phyloP scores from a whole-genome alignment of 169 alveolate genomes.

The Plasmodium gaboni region DNA sequence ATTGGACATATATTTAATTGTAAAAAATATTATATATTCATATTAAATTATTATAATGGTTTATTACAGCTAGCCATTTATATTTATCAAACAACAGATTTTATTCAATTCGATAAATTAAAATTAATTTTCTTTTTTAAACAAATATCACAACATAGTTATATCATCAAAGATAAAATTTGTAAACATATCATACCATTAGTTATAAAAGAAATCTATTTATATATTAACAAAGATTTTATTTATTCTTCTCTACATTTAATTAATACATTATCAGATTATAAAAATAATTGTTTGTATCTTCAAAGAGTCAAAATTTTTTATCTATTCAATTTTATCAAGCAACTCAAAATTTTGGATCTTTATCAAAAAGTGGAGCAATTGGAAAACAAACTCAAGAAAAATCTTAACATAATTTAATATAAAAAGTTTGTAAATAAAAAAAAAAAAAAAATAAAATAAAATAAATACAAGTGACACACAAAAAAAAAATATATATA shows the following conservation, averaged over 20 bases:
- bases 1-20: constrained; percentile 50
- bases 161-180: constrained; percentile 16
- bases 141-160: constrained; percentile 12
- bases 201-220: constrained; percentile 43
- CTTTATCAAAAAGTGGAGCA: constrained; percentile 13
- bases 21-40: constrained; percentile 26
- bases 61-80: constrained; percentile 17
- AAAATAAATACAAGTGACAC: background rate
- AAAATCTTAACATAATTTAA: background rate
- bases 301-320: constrained; percentile 16
- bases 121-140: constrained; percentile 55
- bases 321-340: constrained; percentile 13
- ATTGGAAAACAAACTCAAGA: constrained; percentile 19
- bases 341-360: constrained; percentile 28
- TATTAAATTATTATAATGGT: constrained; percentile 46
- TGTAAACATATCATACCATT: constrained; percentile 40
- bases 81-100: constrained; percentile 39
- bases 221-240: constrained; percentile 27
- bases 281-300: constrained; percentile 30
- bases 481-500: background rate
- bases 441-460: background rate
- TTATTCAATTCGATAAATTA: constrained; percentile 11
- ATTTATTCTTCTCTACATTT: constrained; percentile 46
- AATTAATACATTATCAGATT: constrained; percentile 13
- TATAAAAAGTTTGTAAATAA: background rate